Percentiles rank a stretch among this genome's conserved stretches.
Evolutionary conservation across 2,329 filamentous ascomycete species (phyloP).

Genomic region (Fusarium clavum): DNA sequence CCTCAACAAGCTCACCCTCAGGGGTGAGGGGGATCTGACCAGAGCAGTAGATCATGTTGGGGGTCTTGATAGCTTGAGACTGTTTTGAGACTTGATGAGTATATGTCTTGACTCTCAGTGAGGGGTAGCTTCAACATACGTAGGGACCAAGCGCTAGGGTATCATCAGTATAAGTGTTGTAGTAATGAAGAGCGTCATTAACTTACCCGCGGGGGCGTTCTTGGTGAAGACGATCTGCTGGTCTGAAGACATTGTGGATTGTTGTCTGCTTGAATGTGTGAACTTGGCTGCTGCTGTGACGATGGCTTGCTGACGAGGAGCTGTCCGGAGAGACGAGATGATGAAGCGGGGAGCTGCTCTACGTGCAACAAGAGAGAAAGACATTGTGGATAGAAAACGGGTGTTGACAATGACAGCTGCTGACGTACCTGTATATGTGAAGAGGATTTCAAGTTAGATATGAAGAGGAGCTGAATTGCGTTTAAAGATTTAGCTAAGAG

Average conservation of each 20-base stretch:
- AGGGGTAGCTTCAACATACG: slow-evolving; percentile 57
- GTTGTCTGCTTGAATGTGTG: slow-evolving; percentile 49
- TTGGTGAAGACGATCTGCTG: slow-evolving; percentile 66
- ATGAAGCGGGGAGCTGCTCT: slow-evolving; percentile 44
- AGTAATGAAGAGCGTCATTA: neutral
- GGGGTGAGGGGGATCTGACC: slow-evolving; percentile 77
- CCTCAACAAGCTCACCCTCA: slow-evolving; percentile 66
- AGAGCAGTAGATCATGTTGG: slow-evolving; percentile 74
- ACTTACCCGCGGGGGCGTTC: slow-evolving; percentile 69
- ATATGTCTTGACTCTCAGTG: slow-evolving; percentile 7
- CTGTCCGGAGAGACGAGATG: slow-evolving; percentile 32
- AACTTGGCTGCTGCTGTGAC: slow-evolving; percentile 41
- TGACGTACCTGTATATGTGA: slow-evolving; percentile 34
- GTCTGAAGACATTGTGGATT: slow-evolving; percentile 61
- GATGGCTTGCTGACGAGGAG: slow-evolving; percentile 22
- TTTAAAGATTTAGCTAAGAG: slow-evolving; percentile 7
- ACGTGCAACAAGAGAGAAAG: slow-evolving; percentile 34
- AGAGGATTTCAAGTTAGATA: neutral
- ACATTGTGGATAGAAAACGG: slow-evolving; percentile 35
- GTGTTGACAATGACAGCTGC: neutral
- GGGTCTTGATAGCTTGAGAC: slow-evolving; percentile 76
- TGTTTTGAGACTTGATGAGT: slow-evolving; percentile 48
- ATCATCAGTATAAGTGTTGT: slow-evolving; percentile 18
- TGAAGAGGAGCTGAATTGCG: neutral
- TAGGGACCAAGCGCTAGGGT: slow-evolving; percentile 70